Evolutionary conservation across 306 rosid genomes (phyloP).

Genomic region (Sicyos edulis): DNA sequence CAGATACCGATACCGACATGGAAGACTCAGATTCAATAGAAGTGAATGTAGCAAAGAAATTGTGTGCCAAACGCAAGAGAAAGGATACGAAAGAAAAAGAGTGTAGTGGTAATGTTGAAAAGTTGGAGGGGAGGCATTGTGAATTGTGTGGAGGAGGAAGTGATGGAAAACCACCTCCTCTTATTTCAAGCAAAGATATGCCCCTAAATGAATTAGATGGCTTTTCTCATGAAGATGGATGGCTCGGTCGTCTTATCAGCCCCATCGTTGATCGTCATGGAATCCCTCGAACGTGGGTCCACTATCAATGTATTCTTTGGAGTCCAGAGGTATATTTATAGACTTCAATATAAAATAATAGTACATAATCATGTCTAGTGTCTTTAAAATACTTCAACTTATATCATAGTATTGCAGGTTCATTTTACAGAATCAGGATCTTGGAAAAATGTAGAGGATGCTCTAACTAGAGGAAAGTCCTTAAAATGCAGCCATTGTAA

Average conservation of each 20-base stretch:
- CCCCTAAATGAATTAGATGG: neutral
- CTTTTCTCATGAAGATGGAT: neutral
- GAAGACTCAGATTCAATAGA: no score
- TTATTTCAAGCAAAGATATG: neutral
- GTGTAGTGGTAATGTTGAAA: neutral
- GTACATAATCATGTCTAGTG: no score
- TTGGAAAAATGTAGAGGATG: constrained; percentile 77
- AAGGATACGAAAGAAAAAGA: no score
- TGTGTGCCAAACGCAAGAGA: no score
- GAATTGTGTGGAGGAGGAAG: constrained; percentile 14
- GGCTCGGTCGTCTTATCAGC: neutral
- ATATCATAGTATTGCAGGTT: constrained; percentile 43
- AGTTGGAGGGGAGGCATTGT: neutral
- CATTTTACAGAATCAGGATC: constrained; percentile 84
- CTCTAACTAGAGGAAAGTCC: constrained; percentile 79
- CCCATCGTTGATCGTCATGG: neutral
- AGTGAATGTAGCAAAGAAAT: no score
- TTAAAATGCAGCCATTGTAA: constrained; percentile 84
- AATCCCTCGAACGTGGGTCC: neutral
- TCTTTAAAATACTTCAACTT: no score
- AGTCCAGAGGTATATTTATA: neutral
- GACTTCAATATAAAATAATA: no score
- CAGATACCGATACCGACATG: no score
- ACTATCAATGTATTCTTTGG: constrained; percentile 13
- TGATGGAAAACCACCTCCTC: constrained; percentile 2